Evolutionary conservation across 768 basidiomycete species (phyloP).

Genomic region (Russula sp.): DNA sequence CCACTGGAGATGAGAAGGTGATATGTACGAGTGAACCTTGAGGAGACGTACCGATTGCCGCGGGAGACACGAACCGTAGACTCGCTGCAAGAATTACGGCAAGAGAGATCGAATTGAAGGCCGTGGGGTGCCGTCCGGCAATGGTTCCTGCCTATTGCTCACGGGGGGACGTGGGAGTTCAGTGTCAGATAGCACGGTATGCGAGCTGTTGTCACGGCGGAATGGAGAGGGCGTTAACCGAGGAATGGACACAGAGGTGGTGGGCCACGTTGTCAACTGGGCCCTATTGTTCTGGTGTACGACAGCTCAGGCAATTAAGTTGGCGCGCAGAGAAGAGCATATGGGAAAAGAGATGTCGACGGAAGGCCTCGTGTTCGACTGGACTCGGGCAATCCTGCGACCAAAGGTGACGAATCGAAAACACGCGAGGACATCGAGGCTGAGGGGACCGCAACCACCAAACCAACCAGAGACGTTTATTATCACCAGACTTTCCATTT

Average conservation of each 20-base stretch:
- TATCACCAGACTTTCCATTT: constrained; percentile 24
- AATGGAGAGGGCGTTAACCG: constrained; percentile 22
- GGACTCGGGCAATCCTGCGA: constrained; percentile 20
- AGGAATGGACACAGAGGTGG: constrained; percentile 25
- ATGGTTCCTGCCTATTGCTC: constrained; percentile 30
- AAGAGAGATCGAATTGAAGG: constrained; percentile 23
- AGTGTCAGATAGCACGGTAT: constrained; percentile 19
- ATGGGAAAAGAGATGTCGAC: constrained; percentile 29
- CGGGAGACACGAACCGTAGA: constrained; percentile 26
- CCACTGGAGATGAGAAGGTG: constrained; percentile 16
- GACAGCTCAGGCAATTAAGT: constrained; percentile 25
- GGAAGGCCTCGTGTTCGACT: constrained; percentile 25
- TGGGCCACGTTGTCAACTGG: constrained; percentile 21
- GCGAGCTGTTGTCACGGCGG: constrained; percentile 24
- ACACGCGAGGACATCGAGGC: constrained; percentile 36
- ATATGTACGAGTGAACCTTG: neutral
- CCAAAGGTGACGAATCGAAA: constrained; percentile 26
- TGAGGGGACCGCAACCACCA: constrained; percentile 29
- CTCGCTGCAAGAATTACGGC: constrained; percentile 29
- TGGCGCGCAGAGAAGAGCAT: constrained; percentile 28
- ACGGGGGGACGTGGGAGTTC: constrained; percentile 24
- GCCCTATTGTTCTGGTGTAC: constrained; percentile 30
- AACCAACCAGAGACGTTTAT: constrained; percentile 9
- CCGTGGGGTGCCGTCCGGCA: constrained; percentile 23
- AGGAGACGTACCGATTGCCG: constrained; percentile 25